A percentile compares a stretch with the other conserved stretches of the same genome.
Conservation (phyloP, 78 protist species). For the Chrysochromulina parva region DNA sequence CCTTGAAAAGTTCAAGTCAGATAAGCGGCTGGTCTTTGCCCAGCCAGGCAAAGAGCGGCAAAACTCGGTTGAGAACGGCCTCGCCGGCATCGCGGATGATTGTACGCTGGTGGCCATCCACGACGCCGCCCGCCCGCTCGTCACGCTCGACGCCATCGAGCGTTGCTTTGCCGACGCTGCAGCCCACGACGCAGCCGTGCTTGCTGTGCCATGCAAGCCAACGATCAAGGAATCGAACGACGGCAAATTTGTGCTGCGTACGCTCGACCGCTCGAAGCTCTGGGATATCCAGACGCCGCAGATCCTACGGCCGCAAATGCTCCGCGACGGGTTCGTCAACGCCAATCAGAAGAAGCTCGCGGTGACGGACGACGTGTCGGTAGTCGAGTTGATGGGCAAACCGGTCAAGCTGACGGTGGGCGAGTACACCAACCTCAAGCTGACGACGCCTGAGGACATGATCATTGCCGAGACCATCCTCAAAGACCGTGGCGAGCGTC, state of each 20-base stretch:
- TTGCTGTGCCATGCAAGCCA: conserved; percentile 35
- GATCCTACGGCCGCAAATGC: conserved; percentile 8
- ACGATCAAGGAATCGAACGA: background rate
- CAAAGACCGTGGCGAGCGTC: background rate
- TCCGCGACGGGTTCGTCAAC: conserved; percentile 12
- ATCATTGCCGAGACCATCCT: conserved; percentile 17
- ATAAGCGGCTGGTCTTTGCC: conserved; percentile 1
- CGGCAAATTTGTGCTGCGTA: conserved; percentile 1
- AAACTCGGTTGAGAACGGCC: conserved; percentile 41
- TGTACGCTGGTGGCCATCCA: conserved; percentile 17
- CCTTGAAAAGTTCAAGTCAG: background rate
- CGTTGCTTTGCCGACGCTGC: background rate
- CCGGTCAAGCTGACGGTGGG: conserved; percentile 21
- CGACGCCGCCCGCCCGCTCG: conserved; percentile 49
- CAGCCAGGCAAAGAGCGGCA: conserved; percentile 39
- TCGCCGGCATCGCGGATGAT: background rate
- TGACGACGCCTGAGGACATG: conserved; percentile 48
- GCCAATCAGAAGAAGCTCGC: background rate
- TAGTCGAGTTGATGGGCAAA: background rate
- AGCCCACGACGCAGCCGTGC: conserved; percentile 31
- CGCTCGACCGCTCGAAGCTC: conserved; percentile 20
- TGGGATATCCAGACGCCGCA: conserved; percentile 53
- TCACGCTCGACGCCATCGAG: background rate
- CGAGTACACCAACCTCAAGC: conserved; percentile 44
- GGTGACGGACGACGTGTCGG: conserved; percentile 38